These are phyloP conservation scores for Nannizzia gypsea DNA, from an alignment of 2,329 filamentous ascomycete genomes.

Conservation along the genomic window DNA sequence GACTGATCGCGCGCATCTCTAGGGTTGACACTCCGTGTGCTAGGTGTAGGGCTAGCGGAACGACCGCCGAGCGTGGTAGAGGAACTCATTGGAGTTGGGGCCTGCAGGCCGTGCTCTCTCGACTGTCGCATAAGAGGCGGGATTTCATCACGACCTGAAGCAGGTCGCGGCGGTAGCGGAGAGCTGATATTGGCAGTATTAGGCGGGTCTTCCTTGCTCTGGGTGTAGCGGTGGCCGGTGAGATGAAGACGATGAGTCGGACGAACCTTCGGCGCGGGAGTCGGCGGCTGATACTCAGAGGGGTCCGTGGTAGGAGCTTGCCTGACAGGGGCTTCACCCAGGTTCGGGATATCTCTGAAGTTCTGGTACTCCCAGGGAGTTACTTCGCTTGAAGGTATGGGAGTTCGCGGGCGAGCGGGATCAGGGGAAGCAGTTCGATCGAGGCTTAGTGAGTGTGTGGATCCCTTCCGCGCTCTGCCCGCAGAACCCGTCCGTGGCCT, in stretches of 20 bases:
- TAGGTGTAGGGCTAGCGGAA: conserved; percentile 72
- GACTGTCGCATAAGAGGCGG: conserved; percentile 22
- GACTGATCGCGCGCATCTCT: conserved; percentile 36
- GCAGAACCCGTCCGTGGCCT: conserved; percentile 1
- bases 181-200: neutral
- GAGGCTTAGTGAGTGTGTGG: conserved; percentile 55
- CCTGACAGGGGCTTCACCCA: conserved; percentile 66
- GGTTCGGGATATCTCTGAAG: conserved; percentile 63
- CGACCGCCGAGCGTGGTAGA: conserved; percentile 46
- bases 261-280: conserved; percentile 26
- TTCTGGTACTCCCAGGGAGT: conserved; percentile 97
- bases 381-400: conserved; percentile 70
- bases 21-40: conserved; percentile 48
- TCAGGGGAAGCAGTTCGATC: conserved; percentile 56
- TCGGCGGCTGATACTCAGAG: conserved; percentile 31
- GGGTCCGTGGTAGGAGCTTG: conserved; percentile 57
- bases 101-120: conserved; percentile 32
- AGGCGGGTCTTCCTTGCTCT: conserved; percentile 47
- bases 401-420: conserved; percentile 69
- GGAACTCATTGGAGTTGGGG: conserved; percentile 17
- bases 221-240: conserved; percentile 39
- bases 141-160: conserved; percentile 28
- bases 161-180: conserved; percentile 1
- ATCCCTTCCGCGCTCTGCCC: conserved; percentile 71
- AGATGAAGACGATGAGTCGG: conserved; percentile 33